phyloP scores from a whole-genome alignment of 768 basidiomycete species.

The Lanmaoa pseudosensibilis region DNA sequence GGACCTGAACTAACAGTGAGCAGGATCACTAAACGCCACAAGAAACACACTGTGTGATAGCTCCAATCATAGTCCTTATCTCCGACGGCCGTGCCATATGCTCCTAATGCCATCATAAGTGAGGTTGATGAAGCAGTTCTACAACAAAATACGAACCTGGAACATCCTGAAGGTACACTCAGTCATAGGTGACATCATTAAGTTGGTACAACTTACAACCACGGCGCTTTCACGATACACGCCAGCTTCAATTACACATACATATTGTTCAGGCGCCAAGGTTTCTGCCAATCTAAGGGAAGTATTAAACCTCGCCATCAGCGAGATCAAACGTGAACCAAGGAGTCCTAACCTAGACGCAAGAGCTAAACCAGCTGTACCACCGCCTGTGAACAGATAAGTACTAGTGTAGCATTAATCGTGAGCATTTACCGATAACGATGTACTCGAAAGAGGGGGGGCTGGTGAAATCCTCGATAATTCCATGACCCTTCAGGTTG shows the following conservation, averaged over 20 bases:
- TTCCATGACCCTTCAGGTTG: neutral
- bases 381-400: conserved; percentile 11
- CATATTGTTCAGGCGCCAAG: conserved; percentile 12
- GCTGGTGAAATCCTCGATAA: neutral
- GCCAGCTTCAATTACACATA: conserved; percentile 22
- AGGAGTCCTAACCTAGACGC: conserved; percentile 9
- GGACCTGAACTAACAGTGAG: conserved; percentile 9
- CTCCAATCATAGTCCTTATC: conserved; percentile 18
- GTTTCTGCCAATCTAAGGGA: conserved; percentile 12
- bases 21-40: neutral
- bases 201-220: conserved; percentile 9
- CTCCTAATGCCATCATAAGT: neutral
- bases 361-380: conserved; percentile 17
- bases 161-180: conserved; percentile 8
- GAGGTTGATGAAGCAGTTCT: neutral
- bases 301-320: neutral
- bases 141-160: conserved; percentile 13
- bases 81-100: neutral
- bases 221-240: conserved; percentile 6
- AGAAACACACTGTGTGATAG: conserved; percentile 15
- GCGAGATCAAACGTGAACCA: neutral
- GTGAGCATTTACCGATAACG: conserved; percentile 8
- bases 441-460: conserved; percentile 11
- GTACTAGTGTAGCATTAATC: neutral
- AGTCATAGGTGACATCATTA: neutral